phyloP scores from a whole-genome alignment of 1,284 basidiomycete species.

The Moniliella sp. region DNA sequence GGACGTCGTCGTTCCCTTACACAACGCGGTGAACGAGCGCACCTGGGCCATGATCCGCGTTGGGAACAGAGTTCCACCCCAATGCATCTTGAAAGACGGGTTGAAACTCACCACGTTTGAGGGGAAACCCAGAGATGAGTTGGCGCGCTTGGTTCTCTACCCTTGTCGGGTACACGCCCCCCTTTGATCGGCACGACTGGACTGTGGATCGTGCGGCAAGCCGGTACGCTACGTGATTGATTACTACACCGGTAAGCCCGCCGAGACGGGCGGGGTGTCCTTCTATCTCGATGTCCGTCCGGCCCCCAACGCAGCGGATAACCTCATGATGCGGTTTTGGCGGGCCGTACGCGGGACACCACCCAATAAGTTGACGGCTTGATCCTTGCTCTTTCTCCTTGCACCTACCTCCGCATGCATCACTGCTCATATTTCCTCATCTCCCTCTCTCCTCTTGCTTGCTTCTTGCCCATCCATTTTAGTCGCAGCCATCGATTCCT shows the following conservation, averaged over 20 bases:
- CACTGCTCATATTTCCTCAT: too few species aligned
- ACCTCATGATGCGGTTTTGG: conserved; percentile 60
- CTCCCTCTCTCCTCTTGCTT: too few species aligned
- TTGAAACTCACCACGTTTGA: conserved; percentile 64
- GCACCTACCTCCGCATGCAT: too few species aligned
- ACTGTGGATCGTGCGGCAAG: conserved; percentile 63
- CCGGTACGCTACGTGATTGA: conserved; percentile 86
- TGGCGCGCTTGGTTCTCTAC: conserved; percentile 54
- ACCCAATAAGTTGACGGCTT: too few species aligned
- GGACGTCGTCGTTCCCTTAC: conserved; percentile 86
- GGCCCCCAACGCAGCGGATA: conserved; percentile 78
- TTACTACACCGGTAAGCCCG: conserved; percentile 66
- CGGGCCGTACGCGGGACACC: too few species aligned
- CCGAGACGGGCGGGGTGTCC: conserved; percentile 36
- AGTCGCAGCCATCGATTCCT: too few species aligned
- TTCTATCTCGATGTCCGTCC: conserved; percentile 89
- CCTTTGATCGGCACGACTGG: conserved; percentile 97
- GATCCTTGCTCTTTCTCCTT: too few species aligned
- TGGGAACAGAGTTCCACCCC: too few species aligned
- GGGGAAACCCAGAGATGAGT: conserved; percentile 37
- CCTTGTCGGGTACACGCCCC: conserved; percentile 50
- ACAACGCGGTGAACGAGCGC: conserved; percentile 94
- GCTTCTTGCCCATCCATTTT: too few species aligned
- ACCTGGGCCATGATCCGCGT: conserved; percentile 69
- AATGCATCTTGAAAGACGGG: too few species aligned